Evolutionary conservation across 2,329 filamentous ascomycete genomes (phyloP).

Genomic region (Beauveria medogensis): DNA sequence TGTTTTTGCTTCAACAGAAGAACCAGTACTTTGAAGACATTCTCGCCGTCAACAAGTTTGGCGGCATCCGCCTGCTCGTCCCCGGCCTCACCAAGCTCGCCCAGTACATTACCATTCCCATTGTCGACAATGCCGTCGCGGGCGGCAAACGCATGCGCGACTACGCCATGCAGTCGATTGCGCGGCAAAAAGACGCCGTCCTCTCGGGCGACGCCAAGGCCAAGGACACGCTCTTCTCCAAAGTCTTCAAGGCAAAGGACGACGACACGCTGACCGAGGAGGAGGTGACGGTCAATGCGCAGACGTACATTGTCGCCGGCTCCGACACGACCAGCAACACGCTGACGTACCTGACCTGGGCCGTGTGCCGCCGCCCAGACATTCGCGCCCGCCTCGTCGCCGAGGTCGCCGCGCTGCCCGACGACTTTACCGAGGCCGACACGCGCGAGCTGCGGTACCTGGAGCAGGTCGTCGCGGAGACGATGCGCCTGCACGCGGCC

Average conservation of each 20-base stretch:
- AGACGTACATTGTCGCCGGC: constrained; percentile 40
- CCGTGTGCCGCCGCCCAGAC: constrained; percentile 22
- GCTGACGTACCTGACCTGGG: constrained; percentile 39
- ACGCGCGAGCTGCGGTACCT: constrained; percentile 28
- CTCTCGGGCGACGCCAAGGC: constrained; percentile 15
- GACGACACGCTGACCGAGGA: constrained; percentile 17
- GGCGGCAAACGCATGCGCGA: constrained; percentile 13
- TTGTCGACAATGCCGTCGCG: constrained; percentile 13
- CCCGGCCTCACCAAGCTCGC: constrained; percentile 20
- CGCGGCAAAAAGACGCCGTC: constrained; percentile 19
- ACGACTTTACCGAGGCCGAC: constrained; percentile 15
- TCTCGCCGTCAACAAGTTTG: constrained; percentile 14
- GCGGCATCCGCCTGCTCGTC: constrained; percentile 21
- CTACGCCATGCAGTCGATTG: constrained; percentile 23
- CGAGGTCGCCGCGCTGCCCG: constrained; percentile 28
- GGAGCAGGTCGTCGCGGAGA: constrained; percentile 36
- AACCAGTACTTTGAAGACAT: constrained; percentile 10
- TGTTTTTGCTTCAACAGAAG: background rate
- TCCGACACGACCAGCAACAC: constrained; percentile 44
- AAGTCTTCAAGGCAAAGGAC: constrained; percentile 28
- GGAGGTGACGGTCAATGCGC: constrained; percentile 33
- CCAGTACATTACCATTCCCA: constrained; percentile 18
- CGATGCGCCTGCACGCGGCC: constrained; percentile 34
- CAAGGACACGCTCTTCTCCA: constrained; percentile 28
- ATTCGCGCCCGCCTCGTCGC: constrained; percentile 24